Evolutionary conservation across 2,329 filamentous ascomycete genomes (phyloP).

Genomic region (Macroventuria anomochaeta): DNA sequence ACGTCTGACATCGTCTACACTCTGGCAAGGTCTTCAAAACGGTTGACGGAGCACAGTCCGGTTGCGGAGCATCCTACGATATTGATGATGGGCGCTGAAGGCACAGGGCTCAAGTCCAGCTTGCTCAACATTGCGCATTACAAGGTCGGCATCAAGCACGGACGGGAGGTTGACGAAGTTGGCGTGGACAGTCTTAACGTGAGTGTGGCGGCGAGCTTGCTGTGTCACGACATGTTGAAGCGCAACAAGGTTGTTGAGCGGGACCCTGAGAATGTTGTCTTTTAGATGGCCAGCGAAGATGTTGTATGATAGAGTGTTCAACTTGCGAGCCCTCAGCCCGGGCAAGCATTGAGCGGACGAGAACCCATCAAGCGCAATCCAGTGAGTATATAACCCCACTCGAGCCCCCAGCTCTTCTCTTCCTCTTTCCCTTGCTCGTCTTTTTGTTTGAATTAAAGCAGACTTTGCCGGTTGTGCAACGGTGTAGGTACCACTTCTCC

Average conservation of each 20-base stretch:
- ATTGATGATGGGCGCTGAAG: slow-evolving; percentile 67
- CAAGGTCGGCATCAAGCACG: slow-evolving; percentile 67
- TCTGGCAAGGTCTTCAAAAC: slow-evolving; percentile 28
- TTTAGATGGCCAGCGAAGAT: background rate
- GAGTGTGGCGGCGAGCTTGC: slow-evolving; percentile 80
- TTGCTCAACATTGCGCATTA: slow-evolving; percentile 65
- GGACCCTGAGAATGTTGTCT: slow-evolving; percentile 11
- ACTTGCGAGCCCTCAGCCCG: too few relatives aligned
- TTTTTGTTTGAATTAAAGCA: too few relatives aligned
- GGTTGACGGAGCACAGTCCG: slow-evolving; percentile 34
- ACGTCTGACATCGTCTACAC: slow-evolving; percentile 33
- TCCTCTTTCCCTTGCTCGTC: too few relatives aligned
- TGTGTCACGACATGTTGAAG: slow-evolving; percentile 73
- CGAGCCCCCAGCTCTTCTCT: too few relatives aligned
- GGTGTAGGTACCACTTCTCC: too few relatives aligned
- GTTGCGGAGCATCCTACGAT: slow-evolving; percentile 67
- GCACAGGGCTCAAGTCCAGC: slow-evolving; percentile 35
- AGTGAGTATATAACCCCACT: too few relatives aligned
- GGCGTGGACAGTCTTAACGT: slow-evolving; percentile 91
- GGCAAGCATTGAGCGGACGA: too few relatives aligned
- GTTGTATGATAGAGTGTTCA: slow-evolving; percentile 5
- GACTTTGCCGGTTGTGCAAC: too few relatives aligned
- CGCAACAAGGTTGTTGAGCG: slow-evolving; percentile 8
- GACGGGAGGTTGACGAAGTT: slow-evolving; percentile 55
- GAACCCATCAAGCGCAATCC: too few relatives aligned